A percentile compares a stretch with the other conserved stretches of the same genome.
Conservation (phyloP, 2,329 filamentous ascomycete genomes). For the Capronia epimyces region DNA sequence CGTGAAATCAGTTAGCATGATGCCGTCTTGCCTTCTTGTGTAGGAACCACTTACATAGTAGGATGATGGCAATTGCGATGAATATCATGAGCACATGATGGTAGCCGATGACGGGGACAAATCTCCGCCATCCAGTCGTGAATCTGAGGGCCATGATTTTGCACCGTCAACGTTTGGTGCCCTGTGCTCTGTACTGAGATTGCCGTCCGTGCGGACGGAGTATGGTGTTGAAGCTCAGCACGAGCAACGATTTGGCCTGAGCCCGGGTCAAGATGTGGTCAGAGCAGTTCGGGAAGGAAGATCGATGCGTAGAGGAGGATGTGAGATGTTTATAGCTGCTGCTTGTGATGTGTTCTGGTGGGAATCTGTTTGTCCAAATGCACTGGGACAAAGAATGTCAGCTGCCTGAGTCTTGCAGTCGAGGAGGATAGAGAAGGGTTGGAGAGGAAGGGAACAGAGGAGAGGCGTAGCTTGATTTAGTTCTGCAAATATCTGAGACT, state of each 20-base stretch:
- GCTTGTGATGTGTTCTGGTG: not conserved
- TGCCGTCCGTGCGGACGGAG: slow-evolving; percentile 26
- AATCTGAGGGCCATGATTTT: slow-evolving; percentile 31
- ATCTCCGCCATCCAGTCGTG: slow-evolving; percentile 38
- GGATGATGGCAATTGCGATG: slow-evolving; percentile 86
- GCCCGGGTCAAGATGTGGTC: slow-evolving; percentile 15
- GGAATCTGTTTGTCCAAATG: not conserved
- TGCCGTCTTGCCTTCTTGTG: not conserved
- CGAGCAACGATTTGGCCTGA: slow-evolving; percentile 11
- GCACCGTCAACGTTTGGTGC: slow-evolving; percentile 2
- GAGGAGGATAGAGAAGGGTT: slow-evolving; percentile 24
- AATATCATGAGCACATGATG: slow-evolving; percentile 95
- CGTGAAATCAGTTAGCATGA: not conserved
- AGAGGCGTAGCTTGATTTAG: slow-evolving; percentile 37
- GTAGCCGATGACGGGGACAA: slow-evolving; percentile 61
- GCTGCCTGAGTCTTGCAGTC: slow-evolving; percentile 15
- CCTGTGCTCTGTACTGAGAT: slow-evolving; percentile 4
- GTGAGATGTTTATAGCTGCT: not conserved
- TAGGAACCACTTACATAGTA: slow-evolving; percentile 67
- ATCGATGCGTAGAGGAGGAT: not conserved
- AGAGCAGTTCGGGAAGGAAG: slow-evolving; percentile 2
- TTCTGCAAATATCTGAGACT: slow-evolving; percentile 22
- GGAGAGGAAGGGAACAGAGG: slow-evolving; percentile 32
- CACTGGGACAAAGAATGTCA: slow-evolving; percentile 12
- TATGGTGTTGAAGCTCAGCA: slow-evolving; percentile 20